A percentile compares a stretch with the other conserved stretches of the same genome.
phyloP scores from a whole-genome alignment of 805 yeast genomes.

The Candida awuae region DNA sequence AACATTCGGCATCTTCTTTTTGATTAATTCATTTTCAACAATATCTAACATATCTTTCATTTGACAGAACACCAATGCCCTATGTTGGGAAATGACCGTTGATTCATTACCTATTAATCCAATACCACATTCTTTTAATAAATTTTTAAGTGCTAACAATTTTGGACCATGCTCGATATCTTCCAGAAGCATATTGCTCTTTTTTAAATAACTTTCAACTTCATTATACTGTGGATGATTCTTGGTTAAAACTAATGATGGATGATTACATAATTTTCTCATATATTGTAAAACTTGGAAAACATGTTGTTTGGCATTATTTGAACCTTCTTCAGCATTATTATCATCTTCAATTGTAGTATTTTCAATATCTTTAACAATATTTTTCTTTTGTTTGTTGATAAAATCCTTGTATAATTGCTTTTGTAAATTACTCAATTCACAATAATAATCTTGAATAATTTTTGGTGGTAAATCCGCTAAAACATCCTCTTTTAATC shows the following conservation, averaged over 20 bases:
- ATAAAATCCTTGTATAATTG: slow-evolving; percentile 85
- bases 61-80: slow-evolving; percentile 93
- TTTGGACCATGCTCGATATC: slow-evolving; percentile 89
- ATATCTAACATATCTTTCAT: slow-evolving; percentile 96
- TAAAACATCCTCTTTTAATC: slow-evolving; percentile 91
- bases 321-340: slow-evolving; percentile 18
- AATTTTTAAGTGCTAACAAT: slow-evolving; percentile 67
- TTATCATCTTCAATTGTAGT: slow-evolving; percentile 12
- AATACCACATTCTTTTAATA: slow-evolving; percentile 89
- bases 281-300: slow-evolving; percentile 96
- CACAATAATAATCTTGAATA: slow-evolving; percentile 97
- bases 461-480: slow-evolving; percentile 97
- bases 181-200: slow-evolving; percentile 50
- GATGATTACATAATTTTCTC: slow-evolving; percentile 96
- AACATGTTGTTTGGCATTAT: slow-evolving; percentile 69
- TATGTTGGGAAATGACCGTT: slow-evolving; percentile 79
- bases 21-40: slow-evolving; percentile 83
- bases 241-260: slow-evolving; percentile 76
- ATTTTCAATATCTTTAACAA: slow-evolving; percentile 53
- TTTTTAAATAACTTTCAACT: slow-evolving; percentile 52
- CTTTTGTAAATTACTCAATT: slow-evolving; percentile 82
- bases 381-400: slow-evolving; percentile 67
- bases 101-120: slow-evolving; percentile 37
- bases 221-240: slow-evolving; percentile 75
- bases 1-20: slow-evolving; percentile 79